phyloP scores from a whole-genome alignment of 768 basidiomycete species.

The Lactarius evosmus region DNA sequence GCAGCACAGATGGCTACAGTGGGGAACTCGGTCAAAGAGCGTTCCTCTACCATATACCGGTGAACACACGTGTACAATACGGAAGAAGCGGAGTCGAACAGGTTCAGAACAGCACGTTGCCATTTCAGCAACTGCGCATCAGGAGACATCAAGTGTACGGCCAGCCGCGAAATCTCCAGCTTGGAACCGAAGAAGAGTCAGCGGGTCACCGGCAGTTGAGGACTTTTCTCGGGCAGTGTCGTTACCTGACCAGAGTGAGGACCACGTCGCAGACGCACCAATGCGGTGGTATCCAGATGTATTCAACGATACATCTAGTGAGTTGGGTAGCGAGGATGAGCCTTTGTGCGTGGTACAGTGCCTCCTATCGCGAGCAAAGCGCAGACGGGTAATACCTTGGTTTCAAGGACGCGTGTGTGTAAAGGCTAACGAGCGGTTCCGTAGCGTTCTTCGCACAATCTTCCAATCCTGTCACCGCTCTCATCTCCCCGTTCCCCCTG shows the following conservation, averaged over 20 bases:
- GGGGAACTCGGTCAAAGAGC: background rate
- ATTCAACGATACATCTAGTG: constrained; percentile 9
- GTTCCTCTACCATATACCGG: background rate
- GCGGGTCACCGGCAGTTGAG: background rate
- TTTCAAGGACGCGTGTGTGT: background rate
- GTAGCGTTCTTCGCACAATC: constrained; percentile 2
- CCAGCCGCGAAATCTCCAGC: background rate
- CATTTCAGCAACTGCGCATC: background rate
- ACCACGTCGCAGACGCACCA: background rate
- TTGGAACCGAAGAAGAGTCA: background rate
- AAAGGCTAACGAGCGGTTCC: background rate
- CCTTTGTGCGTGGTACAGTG: background rate
- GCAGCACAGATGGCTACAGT: background rate
- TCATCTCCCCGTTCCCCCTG: background rate
- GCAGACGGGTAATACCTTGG: constrained; percentile 8
- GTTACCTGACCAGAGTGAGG: background rate
- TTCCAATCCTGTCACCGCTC: constrained; percentile 13
- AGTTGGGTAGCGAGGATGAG: background rate
- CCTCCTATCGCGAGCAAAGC: constrained; percentile 6
- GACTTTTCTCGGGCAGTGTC: background rate
- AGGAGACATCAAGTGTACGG: background rate
- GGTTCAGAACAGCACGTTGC: background rate
- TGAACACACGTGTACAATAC: background rate
- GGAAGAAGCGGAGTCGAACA: constrained; percentile 8
- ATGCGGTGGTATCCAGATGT: constrained; percentile 10